These are phyloP conservation scores for Pseudonitzschia multistriata DNA, from an alignment of 108 stramenopile genomes.

Conservation along the genomic window DNA sequence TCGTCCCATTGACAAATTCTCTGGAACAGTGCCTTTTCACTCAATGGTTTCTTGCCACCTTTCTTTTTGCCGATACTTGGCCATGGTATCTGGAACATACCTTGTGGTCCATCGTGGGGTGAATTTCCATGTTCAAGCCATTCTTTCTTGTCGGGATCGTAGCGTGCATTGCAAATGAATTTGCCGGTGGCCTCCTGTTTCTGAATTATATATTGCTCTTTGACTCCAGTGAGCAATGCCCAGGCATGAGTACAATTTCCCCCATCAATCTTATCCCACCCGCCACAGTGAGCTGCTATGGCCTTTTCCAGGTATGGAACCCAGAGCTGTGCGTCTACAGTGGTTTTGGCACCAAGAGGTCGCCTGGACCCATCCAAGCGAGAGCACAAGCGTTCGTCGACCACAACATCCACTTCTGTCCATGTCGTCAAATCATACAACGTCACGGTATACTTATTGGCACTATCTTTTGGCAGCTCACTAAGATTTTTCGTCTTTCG, in stretches of 20 bases:
- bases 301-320: conserved; percentile 31
- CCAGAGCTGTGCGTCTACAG: conserved; percentile 28
- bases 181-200: not conserved
- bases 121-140: conserved; percentile 23
- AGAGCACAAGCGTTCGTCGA: conserved; percentile 24
- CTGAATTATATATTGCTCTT: conserved; percentile 28
- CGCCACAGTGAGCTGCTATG: conserved; percentile 29
- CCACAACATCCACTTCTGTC: conserved; percentile 28
- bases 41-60: not conserved
- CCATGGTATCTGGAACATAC: conserved; percentile 16
- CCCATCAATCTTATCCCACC: conserved; percentile 39
- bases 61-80: conserved; percentile 17
- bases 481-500: conserved; percentile 26
- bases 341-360: conserved; percentile 16
- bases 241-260: conserved; percentile 36
- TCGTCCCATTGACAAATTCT: conserved; percentile 16
- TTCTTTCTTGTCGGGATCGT: not conserved
- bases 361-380: not conserved
- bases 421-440: conserved; percentile 25
- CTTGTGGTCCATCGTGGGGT: conserved; percentile 5
- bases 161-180: conserved; percentile 10
- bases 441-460: conserved; percentile 22
- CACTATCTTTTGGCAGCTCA: conserved; percentile 13
- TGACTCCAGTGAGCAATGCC: conserved; percentile 29
- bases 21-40: conserved; percentile 18